Conservation (phyloP, 495 filamentous ascomycete genomes). For the Annulohypoxylon maeteangense region DNA sequence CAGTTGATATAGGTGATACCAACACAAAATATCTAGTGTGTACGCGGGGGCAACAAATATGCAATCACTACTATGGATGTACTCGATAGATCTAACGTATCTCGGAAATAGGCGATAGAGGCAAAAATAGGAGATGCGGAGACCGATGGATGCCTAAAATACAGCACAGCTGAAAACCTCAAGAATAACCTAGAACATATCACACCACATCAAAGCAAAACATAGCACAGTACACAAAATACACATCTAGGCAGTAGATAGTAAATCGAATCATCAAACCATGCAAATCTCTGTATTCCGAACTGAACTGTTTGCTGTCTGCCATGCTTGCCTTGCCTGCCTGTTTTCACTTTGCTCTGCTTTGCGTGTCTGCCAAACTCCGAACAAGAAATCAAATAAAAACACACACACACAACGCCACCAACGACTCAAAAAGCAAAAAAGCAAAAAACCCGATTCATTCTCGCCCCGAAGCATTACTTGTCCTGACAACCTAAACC, state of each 20-base stretch:
- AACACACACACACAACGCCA: constrained; percentile 3
- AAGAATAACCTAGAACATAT: no score
- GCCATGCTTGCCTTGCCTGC: not conserved
- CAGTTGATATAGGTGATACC: not conserved
- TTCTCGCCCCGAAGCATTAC: constrained; percentile 20
- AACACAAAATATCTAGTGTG: not conserved
- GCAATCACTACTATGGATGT: no score
- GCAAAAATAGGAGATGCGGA: not conserved
- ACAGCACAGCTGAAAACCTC: not conserved
- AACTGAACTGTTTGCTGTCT: not conserved
- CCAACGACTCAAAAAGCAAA: not conserved
- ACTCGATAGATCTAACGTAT: not conserved
- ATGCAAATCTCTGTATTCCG: not conserved
- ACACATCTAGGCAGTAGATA: not conserved
- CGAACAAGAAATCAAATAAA: not conserved
- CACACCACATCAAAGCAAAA: not conserved
- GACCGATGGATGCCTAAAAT: not conserved
- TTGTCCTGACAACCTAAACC: not conserved
- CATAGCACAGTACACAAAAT: not conserved
- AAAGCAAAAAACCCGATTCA: not conserved
- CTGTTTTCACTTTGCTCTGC: not conserved
- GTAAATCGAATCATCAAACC: not conserved
- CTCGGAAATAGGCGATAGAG: not conserved
- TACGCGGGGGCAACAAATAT: not conserved
- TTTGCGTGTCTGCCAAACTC: not conserved